Conservation (phyloP, 2,329 filamentous ascomycete species). For the Talaromyces verruculosus region DNA sequence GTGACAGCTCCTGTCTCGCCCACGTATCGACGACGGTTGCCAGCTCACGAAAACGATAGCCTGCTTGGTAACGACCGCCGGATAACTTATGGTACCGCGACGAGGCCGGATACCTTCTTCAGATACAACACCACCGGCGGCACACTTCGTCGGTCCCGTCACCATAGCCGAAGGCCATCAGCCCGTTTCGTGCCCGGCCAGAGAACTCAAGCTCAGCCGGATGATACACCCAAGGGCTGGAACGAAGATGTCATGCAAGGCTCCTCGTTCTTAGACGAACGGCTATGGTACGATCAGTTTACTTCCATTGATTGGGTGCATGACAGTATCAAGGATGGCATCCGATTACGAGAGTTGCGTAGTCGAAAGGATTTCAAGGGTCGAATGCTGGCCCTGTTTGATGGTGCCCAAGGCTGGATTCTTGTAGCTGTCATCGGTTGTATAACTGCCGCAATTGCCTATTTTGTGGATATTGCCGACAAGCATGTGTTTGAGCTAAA, state of each 20-base stretch:
- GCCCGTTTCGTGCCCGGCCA: constrained; percentile 52
- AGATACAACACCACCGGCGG: constrained; percentile 37
- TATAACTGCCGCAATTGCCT: constrained; percentile 80
- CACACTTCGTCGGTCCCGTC: constrained; percentile 41
- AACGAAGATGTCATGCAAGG: constrained; percentile 47
- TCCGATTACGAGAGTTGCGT: constrained; percentile 79
- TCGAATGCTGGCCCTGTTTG: constrained; percentile 72
- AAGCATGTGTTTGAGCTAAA: constrained; percentile 85
- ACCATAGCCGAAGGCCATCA: constrained; percentile 53
- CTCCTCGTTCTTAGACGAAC: constrained; percentile 72
- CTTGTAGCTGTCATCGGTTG: constrained; percentile 86
- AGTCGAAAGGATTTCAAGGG: constrained; percentile 81
- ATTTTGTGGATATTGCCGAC: constrained; percentile 85
- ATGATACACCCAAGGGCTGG: constrained; percentile 49
- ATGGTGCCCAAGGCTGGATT: constrained; percentile 91
- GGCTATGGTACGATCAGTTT: constrained; percentile 98
- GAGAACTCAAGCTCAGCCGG: constrained; percentile 41
- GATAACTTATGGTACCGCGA: constrained; percentile 34
- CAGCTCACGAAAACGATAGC: constrained; percentile 30
- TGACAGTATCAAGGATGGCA: constrained; percentile 91
- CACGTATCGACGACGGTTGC: constrained; percentile 31
- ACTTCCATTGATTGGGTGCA: constrained; percentile 98
- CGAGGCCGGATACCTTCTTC: constrained; percentile 35
- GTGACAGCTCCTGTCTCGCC: constrained; percentile 40
- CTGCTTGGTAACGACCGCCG: constrained; percentile 24